Conservation (phyloP, 148 eudicot genomes). For the Silene uniflora region DNA sequence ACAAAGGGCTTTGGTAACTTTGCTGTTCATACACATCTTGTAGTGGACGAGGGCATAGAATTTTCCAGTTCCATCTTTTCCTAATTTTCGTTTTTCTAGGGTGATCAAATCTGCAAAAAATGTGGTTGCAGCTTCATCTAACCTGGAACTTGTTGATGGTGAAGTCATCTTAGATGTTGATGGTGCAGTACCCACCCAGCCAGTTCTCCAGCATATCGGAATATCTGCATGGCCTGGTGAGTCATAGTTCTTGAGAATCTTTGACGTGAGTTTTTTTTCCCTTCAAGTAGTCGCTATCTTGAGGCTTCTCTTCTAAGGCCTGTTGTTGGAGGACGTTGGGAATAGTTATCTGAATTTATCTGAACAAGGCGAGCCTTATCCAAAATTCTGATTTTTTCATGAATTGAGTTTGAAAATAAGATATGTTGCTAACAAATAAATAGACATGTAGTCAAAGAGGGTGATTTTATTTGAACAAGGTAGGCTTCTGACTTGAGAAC, state of each 20-base stretch:
- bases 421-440: not conserved
- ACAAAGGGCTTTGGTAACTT: not conserved
- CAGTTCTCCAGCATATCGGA: constrained; percentile 76
- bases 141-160: constrained; percentile 56
- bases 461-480: not conserved
- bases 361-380: not conserved
- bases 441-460: not conserved
- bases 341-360: not conserved
- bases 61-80: constrained; percentile 7
- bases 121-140: constrained; percentile 42
- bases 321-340: not conserved
- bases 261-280: not conserved
- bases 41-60: not conserved
- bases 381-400: not conserved
- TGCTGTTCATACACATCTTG: not conserved
- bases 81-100: constrained; percentile 37
- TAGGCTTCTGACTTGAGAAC: not conserved
- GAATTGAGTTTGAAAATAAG: not conserved
- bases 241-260: constrained; percentile 15
- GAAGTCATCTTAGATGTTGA: constrained; percentile 74
- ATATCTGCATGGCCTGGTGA: constrained; percentile 92
- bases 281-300: not conserved
- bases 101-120: constrained; percentile 59
- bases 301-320: not conserved
- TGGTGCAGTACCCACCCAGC: constrained; percentile 75